Evolutionary conservation across 192 early-diverging fungal species (phyloP), one percentile per base, ranked within the genome.

Genomic region (Dispira simplex): DNA sequence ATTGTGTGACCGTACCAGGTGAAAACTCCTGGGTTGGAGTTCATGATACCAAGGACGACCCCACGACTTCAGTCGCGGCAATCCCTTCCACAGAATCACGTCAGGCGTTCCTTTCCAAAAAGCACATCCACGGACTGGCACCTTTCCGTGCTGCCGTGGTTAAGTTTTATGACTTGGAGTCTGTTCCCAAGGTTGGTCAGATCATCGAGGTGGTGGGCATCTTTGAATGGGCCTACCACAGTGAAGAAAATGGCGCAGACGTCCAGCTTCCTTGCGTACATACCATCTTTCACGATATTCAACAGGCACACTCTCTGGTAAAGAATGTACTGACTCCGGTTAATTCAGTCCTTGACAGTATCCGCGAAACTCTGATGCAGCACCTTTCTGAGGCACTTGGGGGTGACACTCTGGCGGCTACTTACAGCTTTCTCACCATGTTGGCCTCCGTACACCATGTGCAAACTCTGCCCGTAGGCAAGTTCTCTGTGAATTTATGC

Each of bases 1-100:
- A 88, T 64, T 86, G 85, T 62, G 76, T 87, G 0, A 83, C 85
- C 5, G 74, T 86, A 46, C 88, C 88, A 11, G 88, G 86, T 6
- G 80, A 86, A 57, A 74, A 69, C 23, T 46, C 68, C 27, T 90
- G 88, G 88, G 74, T 64, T 18, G 32, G 43, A 14, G 39, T 11
- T 28, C 25, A 39, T 28, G 32, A 39, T 39, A 39, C 32, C 32
- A 39, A 39, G 32, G 32, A 6, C 32, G 6, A 39, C 32, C 6
- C 32, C 32, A 39, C 6, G 32, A 1, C 32, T 6, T 39, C 32
- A 6, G 32, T 4, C 32, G 32, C 32, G 32, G 32, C 6, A 39
- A 39, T 39, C 32, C 32, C 32, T 39, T 39, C 32, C 32, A 39
- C 32, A 6, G 32, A 39, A 39, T 39, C 32, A 6, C 32, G 6